Conservation (phyloP, 768 basidiomycete species). For the Lactifluus hygrophoroides region DNA sequence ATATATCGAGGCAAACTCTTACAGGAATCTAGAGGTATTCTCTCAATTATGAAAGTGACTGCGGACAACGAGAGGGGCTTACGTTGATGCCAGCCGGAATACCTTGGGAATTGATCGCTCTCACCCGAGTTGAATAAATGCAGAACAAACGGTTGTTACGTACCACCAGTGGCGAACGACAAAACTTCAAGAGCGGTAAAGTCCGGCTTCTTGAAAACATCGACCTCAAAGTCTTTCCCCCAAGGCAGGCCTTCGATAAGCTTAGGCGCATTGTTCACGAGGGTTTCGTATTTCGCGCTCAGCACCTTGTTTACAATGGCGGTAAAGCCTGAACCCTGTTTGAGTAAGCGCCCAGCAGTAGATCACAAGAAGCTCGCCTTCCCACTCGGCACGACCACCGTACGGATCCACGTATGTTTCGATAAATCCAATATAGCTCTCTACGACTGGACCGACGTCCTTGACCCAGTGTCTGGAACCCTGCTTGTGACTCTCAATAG, state of each 20-base stretch:
- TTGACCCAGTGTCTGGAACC: constrained; percentile 78
- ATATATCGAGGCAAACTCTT: constrained; percentile 18
- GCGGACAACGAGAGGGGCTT: constrained; percentile 21
- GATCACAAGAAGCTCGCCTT: constrained; percentile 40
- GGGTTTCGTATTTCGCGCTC: constrained; percentile 69
- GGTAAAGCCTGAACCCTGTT: constrained; percentile 59
- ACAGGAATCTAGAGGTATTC: constrained; percentile 50
- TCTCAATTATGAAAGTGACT: neutral
- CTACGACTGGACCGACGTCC: constrained; percentile 80
- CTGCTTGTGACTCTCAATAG: constrained; percentile 70
- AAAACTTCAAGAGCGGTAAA: constrained; percentile 81
- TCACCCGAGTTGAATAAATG: neutral
- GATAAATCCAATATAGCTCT: constrained; percentile 80
- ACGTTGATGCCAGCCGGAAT: constrained; percentile 85
- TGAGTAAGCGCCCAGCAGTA: neutral
- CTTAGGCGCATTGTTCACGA: constrained; percentile 69
- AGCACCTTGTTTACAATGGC: constrained; percentile 82
- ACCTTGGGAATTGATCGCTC: constrained; percentile 31
- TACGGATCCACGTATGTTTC: constrained; percentile 81
- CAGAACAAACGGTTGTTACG: constrained; percentile 11
- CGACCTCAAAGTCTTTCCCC: constrained; percentile 46
- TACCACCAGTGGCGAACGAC: constrained; percentile 76
- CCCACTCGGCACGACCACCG: constrained; percentile 89
- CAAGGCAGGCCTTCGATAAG: constrained; percentile 78
- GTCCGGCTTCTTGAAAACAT: constrained; percentile 74